Percentiles rank a stretch among this genome's conserved stretches.
phyloP scores from a whole-genome alignment of 2,329 filamentous ascomycete species.

The Trichoderma hamatum region DNA sequence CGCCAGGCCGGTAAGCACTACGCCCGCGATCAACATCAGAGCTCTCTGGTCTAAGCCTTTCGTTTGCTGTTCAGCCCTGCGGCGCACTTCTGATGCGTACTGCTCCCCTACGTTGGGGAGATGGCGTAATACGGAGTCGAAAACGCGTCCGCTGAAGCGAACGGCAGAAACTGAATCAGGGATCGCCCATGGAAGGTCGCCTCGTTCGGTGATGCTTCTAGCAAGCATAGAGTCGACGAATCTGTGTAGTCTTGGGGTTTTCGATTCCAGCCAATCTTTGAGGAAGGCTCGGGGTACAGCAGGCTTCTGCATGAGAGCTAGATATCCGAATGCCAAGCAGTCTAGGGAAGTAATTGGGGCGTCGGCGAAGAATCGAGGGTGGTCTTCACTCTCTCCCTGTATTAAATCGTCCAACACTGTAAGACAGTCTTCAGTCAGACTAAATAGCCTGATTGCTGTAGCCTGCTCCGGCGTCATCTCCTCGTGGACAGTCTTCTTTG shows the following conservation, averaged over 20 bases:
- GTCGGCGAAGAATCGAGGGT: slow-evolving; percentile 39
- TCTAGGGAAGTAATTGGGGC: slow-evolving; percentile 56
- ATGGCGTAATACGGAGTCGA: slow-evolving; percentile 43
- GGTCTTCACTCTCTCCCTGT: slow-evolving; percentile 27
- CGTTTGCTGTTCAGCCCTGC: slow-evolving; percentile 40
- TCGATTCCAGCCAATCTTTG: slow-evolving; percentile 46
- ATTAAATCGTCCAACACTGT: slow-evolving; percentile 67
- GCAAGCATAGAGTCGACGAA: slow-evolving; percentile 41
- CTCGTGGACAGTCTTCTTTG: slow-evolving; percentile 60
- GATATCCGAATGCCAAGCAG: slow-evolving; percentile 78
- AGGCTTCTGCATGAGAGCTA: slow-evolving; percentile 68
- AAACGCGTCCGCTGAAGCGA: slow-evolving; percentile 36
- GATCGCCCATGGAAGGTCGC: slow-evolving; percentile 36
- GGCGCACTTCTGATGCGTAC: slow-evolving; percentile 44
- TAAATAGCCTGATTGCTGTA: slow-evolving; percentile 75
- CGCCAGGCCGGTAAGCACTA: slow-evolving; percentile 44
- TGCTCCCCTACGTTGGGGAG: slow-evolving; percentile 42
- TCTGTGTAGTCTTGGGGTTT: slow-evolving; percentile 37
- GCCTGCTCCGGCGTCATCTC: slow-evolving; percentile 71
- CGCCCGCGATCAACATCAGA: slow-evolving; percentile 38
- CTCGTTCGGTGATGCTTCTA: slow-evolving; percentile 30
- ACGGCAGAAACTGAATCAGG: slow-evolving; percentile 32
- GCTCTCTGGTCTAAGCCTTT: slow-evolving; percentile 41
- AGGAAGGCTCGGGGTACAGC: slow-evolving; percentile 48
- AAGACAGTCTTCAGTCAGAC: slow-evolving; percentile 71